Percentiles rank a stretch among this genome's conserved stretches.
phyloP scores from a whole-genome alignment of 31 red algal genomes.

The Endocladia muricata region DNA sequence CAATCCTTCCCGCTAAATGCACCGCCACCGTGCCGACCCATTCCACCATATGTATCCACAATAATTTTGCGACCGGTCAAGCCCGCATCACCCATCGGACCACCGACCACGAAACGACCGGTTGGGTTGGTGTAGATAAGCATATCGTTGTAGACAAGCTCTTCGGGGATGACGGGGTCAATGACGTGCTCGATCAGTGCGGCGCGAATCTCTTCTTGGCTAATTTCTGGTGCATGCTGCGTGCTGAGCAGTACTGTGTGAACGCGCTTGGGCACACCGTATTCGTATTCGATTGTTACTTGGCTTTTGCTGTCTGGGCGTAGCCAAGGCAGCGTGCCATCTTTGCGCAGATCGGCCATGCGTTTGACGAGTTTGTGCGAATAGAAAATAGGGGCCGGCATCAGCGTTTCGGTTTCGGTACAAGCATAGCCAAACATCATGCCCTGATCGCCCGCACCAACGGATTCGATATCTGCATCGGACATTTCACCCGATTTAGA shows the following conservation, averaged over 20 bases:
- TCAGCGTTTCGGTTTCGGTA: conserved; percentile 76
- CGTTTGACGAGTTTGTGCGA: conserved; percentile 85
- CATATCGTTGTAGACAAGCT: not conserved
- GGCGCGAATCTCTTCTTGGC: not conserved
- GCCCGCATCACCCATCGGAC: not conserved
- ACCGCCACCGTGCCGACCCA: not conserved
- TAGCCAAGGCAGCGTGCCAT: conserved; percentile 82
- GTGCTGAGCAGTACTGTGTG: conserved; percentile 92
- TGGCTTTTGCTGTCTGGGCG: conserved; percentile 97
- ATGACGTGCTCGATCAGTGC: not conserved
- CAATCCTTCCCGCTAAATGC: not conserved
- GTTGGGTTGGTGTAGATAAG: not conserved
- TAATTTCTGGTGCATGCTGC: conserved; percentile 40
- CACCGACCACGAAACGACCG: not conserved
- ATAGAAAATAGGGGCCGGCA: conserved; percentile 82
- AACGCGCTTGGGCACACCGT: conserved; percentile 79
- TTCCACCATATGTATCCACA: not conserved
- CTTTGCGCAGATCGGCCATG: conserved; percentile 93
- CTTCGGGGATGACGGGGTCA: not conserved
- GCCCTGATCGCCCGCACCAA: conserved; percentile 97
- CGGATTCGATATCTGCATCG: conserved; percentile 49
- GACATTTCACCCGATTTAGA: too few species aligned
- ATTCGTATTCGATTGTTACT: conserved; percentile 96
- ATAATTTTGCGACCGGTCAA: not conserved
- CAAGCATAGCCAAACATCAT: conserved; percentile 99